Conservation (phyloP, 1,284 basidiomycete genomes). For the Cerioporus squamosus region DNA sequence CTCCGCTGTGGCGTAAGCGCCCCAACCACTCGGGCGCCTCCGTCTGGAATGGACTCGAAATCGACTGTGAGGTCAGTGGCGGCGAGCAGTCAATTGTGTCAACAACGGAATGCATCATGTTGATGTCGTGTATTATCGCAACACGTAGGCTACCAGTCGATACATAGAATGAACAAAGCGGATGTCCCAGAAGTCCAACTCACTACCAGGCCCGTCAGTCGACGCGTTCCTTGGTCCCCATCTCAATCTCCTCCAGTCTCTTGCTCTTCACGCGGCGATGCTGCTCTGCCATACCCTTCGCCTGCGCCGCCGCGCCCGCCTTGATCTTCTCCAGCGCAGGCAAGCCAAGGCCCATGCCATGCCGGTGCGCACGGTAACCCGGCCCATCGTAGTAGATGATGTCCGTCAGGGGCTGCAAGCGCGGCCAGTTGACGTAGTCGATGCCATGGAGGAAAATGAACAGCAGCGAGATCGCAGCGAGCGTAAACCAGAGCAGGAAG, state of each 20-base stretch:
- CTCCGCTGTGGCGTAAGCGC: constrained; percentile 27
- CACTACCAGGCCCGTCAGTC: constrained; percentile 47
- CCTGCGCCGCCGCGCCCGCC: constrained; percentile 37
- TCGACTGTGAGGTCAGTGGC: too few relatives aligned
- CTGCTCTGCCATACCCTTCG: constrained; percentile 37
- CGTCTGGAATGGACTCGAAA: background rate
- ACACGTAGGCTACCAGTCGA: constrained; percentile 22
- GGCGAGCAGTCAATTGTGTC: too few relatives aligned
- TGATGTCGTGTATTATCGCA: constrained; percentile 16
- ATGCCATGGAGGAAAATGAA: constrained; percentile 84
- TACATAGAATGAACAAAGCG: constrained; percentile 1
- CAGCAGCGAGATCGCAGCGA: constrained; percentile 62
- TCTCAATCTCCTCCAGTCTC: constrained; percentile 56
- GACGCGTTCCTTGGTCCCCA: constrained; percentile 69
- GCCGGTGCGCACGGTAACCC: constrained; percentile 78
- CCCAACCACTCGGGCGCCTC: background rate
- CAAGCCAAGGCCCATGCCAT: constrained; percentile 74
- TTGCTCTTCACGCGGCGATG: constrained; percentile 47
- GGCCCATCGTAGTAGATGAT: constrained; percentile 88
- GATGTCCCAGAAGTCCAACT: constrained; percentile 1
- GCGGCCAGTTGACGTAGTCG: constrained; percentile 94
- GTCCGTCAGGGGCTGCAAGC: constrained; percentile 83
- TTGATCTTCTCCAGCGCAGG: constrained; percentile 38
- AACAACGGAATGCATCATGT: too few relatives aligned
- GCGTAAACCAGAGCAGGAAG: constrained; percentile 76